Percentiles rank a stretch among this genome's conserved stretches.
These are phyloP conservation scores for Agaricus subrufescens DNA, from an alignment of 768 basidiomycete genomes.

Conservation along the genomic window DNA sequence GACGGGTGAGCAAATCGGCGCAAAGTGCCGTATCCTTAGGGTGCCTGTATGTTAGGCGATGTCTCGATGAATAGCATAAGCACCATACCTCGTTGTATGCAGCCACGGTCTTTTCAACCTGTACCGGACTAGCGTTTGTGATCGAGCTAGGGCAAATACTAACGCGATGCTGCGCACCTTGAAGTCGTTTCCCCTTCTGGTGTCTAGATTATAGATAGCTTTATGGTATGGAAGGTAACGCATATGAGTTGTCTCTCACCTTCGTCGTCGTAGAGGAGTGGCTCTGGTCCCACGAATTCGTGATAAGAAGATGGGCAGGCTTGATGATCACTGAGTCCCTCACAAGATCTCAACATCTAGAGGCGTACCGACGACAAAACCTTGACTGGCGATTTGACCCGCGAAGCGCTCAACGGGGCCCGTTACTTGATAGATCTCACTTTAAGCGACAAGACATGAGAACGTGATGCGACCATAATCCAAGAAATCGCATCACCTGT, in stretches of 20 bases:
- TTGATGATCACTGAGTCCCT: constrained; percentile 21
- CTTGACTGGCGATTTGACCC: constrained; percentile 83
- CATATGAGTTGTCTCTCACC: constrained; percentile 35
- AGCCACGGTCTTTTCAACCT: constrained; percentile 85
- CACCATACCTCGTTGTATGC: constrained; percentile 79
- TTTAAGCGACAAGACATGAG: constrained; percentile 20
- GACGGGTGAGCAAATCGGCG: constrained; percentile 66
- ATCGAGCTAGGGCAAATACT: not conserved
- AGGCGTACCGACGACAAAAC: constrained; percentile 70
- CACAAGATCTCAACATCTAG: not conserved
- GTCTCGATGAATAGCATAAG: not conserved
- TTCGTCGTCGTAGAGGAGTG: constrained; percentile 86
- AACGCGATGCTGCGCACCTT: constrained; percentile 46
- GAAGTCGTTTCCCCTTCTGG: constrained; percentile 82
- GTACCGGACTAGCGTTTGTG: not conserved
- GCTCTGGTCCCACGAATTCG: constrained; percentile 85
- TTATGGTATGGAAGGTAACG: not conserved
- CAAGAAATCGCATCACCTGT: constrained; percentile 47
- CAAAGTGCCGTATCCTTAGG: constrained; percentile 72
- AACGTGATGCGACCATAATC: not conserved
- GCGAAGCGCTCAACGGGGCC: constrained; percentile 94
- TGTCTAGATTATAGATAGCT: constrained; percentile 12
- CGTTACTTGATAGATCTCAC: constrained; percentile 96
- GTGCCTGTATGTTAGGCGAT: not conserved
- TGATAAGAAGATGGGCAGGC: constrained; percentile 87